Conservation (phyloP, 495 filamentous ascomycete species). For the Jackrogersella minutella region DNA sequence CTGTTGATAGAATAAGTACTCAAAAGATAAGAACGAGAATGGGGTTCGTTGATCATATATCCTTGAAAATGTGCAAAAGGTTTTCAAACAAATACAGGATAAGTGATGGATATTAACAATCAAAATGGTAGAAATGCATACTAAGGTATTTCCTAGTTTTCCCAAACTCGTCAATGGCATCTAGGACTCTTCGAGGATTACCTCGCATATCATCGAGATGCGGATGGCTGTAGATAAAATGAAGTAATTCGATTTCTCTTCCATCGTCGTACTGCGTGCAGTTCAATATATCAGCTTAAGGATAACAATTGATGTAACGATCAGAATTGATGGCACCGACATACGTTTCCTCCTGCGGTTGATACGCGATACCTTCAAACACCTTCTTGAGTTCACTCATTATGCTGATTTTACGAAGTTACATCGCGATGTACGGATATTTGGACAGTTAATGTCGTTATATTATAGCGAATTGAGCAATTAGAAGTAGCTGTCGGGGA, state of each 20-base stretch:
- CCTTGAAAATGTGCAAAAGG: too few relatives aligned
- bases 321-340: slow-evolving; percentile 25
- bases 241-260: slow-evolving; percentile 75
- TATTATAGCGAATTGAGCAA: too few relatives aligned
- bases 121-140: too few relatives aligned
- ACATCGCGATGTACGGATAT: too few relatives aligned
- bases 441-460: too few relatives aligned
- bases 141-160: slow-evolving; percentile 70
- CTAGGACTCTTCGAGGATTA: slow-evolving; percentile 69
- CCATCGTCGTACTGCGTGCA: slow-evolving; percentile 68
- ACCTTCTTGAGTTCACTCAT: slow-evolving; percentile 35
- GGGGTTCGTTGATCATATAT: too few relatives aligned
- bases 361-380: slow-evolving; percentile 30
- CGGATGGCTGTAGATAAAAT: slow-evolving; percentile 69
- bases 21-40: too few relatives aligned
- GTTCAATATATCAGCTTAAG: not conserved
- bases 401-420: slow-evolving; percentile 40
- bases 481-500: too few relatives aligned
- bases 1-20: not conserved
- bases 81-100: too few relatives aligned
- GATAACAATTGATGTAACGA: not conserved
- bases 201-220: slow-evolving; percentile 63
- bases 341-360: slow-evolving; percentile 34
- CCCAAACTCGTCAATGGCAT: slow-evolving; percentile 76
- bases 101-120: too few relatives aligned